Base-by-base conservation (phyloP, 1,284 basidiomycete genomes). In the Ganoderma meredithae region DNA sequence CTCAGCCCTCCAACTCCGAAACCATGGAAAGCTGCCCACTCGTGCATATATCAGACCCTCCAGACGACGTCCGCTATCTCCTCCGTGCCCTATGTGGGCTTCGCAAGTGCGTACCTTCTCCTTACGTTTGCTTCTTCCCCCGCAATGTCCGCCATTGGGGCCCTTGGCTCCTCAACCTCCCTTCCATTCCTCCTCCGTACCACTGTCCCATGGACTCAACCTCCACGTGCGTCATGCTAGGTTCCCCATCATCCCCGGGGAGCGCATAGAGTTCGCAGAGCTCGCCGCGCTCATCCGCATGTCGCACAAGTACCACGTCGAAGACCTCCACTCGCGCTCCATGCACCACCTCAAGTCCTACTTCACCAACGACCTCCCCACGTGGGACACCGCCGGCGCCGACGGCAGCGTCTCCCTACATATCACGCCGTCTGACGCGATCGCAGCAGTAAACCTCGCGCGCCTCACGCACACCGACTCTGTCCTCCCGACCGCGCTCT, bases 261-360 rank as follows among this genome's bases (percentile, higher is more conserved):
- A 71, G 44, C 70, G 66, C 17, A 68, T 72, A 63, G 64, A 69
- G 27, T 75, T 75, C 47, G 56, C 68, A 1, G 72, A 72, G 55
- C 69, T 74, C 58, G 74, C 71, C 53, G 73, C 74, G 17, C 67
- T 73, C 59, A 31, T 74, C 52, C 74, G 73, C 49, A 69, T 75
- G 64, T 69, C 71, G 7, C 71, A 76, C 66, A 76, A 76, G 47
- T 76, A 76, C 64, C 71, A 75, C 49, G 73, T 74, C 62, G 69
- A 69, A n/a, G 69, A 68, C 56, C 56, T 76, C 13, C 69, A 70
- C 58, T 39, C 71, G 10, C 70, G 66, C 31, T 69, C 73, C n/a
- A 64, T 75, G 60, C 66, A 66, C 55, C 71, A 69, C 56, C 62
- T 76, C 58, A 70, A 74, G 60, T 65, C 69, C 41, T 68, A 70